Base-by-base conservation (phyloP, 106 monocot species). In the Chionographis japonica region DNA sequence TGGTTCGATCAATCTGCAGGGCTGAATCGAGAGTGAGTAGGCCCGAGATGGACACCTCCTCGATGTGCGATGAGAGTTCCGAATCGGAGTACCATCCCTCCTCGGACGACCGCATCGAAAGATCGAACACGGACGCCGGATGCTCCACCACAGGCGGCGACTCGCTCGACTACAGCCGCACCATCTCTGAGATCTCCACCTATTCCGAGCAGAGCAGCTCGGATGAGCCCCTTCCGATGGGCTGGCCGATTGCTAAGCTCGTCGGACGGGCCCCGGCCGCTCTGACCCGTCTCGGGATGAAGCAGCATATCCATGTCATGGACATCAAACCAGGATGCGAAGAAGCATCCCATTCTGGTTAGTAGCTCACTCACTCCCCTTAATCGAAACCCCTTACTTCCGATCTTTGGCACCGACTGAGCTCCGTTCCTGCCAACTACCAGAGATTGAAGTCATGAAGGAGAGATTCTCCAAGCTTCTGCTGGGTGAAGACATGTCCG, bases 401-500 rank as follows among this genome's bases (percentile, higher is more conserved):
- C 27, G 27, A 27, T 27, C 27, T 27, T 27, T 27, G 27, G 27
- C 27, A 27, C 27, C 27, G 27, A 27, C 27, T 1, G 27, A 27
- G 27, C 27, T 27, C 27, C 27, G 27, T 27, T 27, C 1, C 27
- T 27, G 27, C 27, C 17, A 61, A 70, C 14, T n/a, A 36, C 9
- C 61, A 84, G 94, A 80, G 56, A 36, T 85, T 7, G 82, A 94
- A 54, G 55, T 90, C 35, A 84, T 87, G 72, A 90, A 75, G 68
- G 90, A 94, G 68, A 94, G 77, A 49, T 94, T 94, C 54, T 86
- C 93, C 4, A 94, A 94, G 86, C 86, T 94, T 20, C 68, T 94
- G 62, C 70, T 94, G 46, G 93, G 89, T 11, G 93, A 94, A 73
- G 90, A 94, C 63, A 94, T 94, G 94, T 94, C 94, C 40, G 94